Base-by-base conservation (phyloP, 805 yeast genomes). In the Zygosaccharomyces rouxii region DNA sequence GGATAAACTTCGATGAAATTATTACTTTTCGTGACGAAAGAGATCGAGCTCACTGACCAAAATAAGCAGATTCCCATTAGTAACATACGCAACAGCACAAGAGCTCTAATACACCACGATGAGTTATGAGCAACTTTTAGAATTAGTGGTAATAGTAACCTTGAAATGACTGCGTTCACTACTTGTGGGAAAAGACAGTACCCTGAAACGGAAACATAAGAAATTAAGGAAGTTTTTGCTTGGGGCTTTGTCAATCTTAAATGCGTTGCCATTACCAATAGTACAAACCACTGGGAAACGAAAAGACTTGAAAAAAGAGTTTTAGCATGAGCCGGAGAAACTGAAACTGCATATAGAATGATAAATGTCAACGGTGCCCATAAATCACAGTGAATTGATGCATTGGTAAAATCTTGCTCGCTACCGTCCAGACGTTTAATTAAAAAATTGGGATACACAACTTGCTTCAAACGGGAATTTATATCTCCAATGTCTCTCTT, bases 321-420 rank as follows among this genome's bases (percentile, higher is more conserved):
- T 25, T 55, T 55, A 3, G 62, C 65, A 35, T 60, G 62, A 3
- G 54, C 50, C 5, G 49, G 54, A 1, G 71, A 64, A 6, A 62
- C 59, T n/a, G 62, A 58, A 31, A 66, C 47, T 5, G 70, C 56
- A 44, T 63, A 67, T 3, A 55, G 41, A 2, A 67, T 57, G 23
- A 65, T 57, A 26, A 67, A 64, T 4, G 59, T 44, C 11, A 67
- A 46, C 1, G 71, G 71, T 1, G 71, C 71, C 71, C 71, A 67
- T 7, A 67, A 54, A 48, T 67, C 71, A 35, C 64, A 57, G 48
- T 55, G 55, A 4, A 51, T 49, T 2, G 56, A 42, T 16, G 53
- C 50, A n/a, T 48, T 47, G 23, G 46, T 52, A 14, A 14, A 33
- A 26, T 47, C 48, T 18, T 41, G 44, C 19, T 7, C 19, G 31